Conservation (phyloP, 352 stramenopile species). For the Phytophthora aleatoria region DNA sequence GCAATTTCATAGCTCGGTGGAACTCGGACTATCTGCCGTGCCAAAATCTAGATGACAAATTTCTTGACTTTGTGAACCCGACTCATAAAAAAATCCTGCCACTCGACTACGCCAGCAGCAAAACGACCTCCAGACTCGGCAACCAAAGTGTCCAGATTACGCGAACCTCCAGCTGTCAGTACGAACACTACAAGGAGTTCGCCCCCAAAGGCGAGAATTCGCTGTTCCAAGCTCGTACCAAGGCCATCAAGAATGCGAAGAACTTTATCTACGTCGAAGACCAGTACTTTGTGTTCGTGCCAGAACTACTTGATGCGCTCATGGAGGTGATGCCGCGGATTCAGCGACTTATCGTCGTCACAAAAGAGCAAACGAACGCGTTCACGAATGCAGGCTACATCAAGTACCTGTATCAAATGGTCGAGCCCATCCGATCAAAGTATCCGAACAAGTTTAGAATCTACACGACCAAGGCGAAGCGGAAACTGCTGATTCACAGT, state of each 20-base stretch:
- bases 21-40: conserved; percentile 40
- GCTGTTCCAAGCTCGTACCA: conserved; percentile 43
- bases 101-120: conserved; percentile 27
- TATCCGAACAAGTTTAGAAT: conserved; percentile 28
- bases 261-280: conserved; percentile 32
- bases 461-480: conserved; percentile 38
- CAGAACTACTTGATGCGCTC: conserved; percentile 3
- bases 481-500: conserved; percentile 48
- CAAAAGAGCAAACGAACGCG: conserved; percentile 4
- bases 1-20: conserved; percentile 59
- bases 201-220: conserved; percentile 51
- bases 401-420: conserved; percentile 55
- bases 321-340: conserved; percentile 4
- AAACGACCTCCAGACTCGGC: not conserved
- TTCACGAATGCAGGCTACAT: conserved; percentile 31
- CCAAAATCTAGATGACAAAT: not conserved
- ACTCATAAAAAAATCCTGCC: conserved; percentile 41
- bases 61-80: conserved; percentile 49
- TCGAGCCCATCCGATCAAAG: conserved; percentile 39
- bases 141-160: conserved; percentile 1
- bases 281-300: conserved; percentile 37
- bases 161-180: conserved; percentile 42
- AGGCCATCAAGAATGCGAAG: conserved; percentile 48
- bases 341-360: conserved; percentile 1
- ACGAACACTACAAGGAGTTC: conserved; percentile 51